Evolutionary conservation across 768 basidiomycete species (phyloP).

Genomic region (Agrocybe praecox): DNA sequence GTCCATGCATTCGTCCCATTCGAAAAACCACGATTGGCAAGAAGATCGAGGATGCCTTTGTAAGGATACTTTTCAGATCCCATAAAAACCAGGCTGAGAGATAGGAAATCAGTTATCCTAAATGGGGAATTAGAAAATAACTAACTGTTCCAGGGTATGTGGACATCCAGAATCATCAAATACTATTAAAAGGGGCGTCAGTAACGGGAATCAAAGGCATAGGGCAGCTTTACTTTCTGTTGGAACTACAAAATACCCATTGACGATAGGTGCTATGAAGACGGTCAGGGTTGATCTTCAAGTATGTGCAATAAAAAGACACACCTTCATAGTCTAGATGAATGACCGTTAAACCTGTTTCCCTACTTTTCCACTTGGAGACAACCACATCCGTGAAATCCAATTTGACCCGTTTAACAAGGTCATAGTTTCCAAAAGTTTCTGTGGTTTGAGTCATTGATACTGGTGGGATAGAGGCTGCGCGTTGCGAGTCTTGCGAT

Average conservation of each 20-base stretch:
- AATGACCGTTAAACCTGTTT: conserved; percentile 87
- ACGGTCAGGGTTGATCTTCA: conserved; percentile 1
- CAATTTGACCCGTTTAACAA: conserved; percentile 73
- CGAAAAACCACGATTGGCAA: conserved; percentile 93
- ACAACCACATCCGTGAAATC: conserved; percentile 80
- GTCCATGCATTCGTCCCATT: conserved; percentile 98
- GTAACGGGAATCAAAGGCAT: background rate
- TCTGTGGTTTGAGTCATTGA: conserved; percentile 35
- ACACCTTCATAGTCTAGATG: conserved; percentile 90
- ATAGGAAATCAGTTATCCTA: conserved; percentile 7
- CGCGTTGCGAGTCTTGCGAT: conserved; percentile 9
- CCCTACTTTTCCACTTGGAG: conserved; percentile 87
- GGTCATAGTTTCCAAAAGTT: conserved; percentile 79
- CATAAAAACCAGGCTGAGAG: conserved; percentile 82
- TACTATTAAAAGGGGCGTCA: conserved; percentile 45
- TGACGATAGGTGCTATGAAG: conserved; percentile 76
- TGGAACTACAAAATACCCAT: conserved; percentile 87
- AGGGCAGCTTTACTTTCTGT: conserved; percentile 73
- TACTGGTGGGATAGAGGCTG: conserved; percentile 5
- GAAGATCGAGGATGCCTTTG: conserved; percentile 93
- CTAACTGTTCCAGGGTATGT: conserved; percentile 94
- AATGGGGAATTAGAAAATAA: conserved; percentile 8
- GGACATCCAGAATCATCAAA: conserved; percentile 95
- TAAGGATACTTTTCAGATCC: conserved; percentile 95
- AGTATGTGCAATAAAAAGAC: conserved; percentile 14